phyloP scores from a whole-genome alignment of 768 basidiomycete genomes.

The Termitomyces sp. region DNA sequence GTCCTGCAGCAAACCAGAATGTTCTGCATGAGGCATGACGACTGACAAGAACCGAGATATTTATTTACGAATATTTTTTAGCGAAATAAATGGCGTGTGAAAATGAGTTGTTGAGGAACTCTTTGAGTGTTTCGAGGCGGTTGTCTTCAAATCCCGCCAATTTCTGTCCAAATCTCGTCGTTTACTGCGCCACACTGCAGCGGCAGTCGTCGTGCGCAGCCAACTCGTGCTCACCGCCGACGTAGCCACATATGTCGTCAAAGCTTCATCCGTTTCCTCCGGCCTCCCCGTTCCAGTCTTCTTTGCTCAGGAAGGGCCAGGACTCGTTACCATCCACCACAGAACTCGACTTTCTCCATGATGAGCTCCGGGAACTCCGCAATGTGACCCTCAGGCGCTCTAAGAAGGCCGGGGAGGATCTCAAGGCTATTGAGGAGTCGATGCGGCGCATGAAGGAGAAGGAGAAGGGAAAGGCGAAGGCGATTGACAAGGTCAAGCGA shows the following conservation, averaged over 20 bases:
- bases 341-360: conserved; percentile 61
- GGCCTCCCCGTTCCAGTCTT: conserved; percentile 47
- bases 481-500: conserved; percentile 64
- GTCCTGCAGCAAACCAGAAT: conserved; percentile 18
- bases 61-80: conserved; percentile 12
- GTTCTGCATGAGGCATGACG: conserved; percentile 23
- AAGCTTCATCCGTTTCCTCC: conserved; percentile 45
- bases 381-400: conserved; percentile 54
- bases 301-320: conserved; percentile 56
- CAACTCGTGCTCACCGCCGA: not conserved
- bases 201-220: conserved; percentile 1
- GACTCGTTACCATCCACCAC: conserved; percentile 67
- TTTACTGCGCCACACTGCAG: too few relatives aligned
- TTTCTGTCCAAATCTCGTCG: too few relatives aligned
- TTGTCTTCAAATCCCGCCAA: too few relatives aligned
- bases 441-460: conserved; percentile 74
- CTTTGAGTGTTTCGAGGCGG: conserved; percentile 22
- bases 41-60: not conserved
- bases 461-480: conserved; percentile 67
- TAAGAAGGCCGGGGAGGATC: conserved; percentile 72
- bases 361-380: conserved; percentile 52
- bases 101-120: conserved; percentile 26
- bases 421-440: conserved; percentile 68
- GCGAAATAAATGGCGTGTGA: conserved; percentile 11
- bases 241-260: conserved; percentile 48